A percentile compares a stretch with the other conserved stretches of the same genome.
These are phyloP conservation scores for Saturnispora kantuleensis DNA, from an alignment of 805 yeast species.

Conservation along the genomic window DNA sequence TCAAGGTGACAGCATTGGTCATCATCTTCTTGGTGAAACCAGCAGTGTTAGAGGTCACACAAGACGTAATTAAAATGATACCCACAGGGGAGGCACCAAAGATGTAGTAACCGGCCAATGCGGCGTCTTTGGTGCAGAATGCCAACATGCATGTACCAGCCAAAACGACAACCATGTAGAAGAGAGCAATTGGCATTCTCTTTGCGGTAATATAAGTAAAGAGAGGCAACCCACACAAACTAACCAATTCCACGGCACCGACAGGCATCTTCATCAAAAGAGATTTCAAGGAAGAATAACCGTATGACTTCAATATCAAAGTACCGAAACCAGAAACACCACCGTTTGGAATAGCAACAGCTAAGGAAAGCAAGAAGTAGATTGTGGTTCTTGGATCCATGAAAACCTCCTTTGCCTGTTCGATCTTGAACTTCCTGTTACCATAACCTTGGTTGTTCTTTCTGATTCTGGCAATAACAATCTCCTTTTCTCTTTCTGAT, in stretches of 20 bases:
- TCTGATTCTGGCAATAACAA: constrained; percentile 33
- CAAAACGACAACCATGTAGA: constrained; percentile 6
- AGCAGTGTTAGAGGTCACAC: constrained; percentile 28
- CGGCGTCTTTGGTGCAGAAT: constrained; percentile 6
- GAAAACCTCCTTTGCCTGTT: constrained; percentile 35
- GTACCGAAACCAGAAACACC: constrained; percentile 11
- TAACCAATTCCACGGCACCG: constrained; percentile 30
- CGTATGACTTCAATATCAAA: constrained; percentile 7
- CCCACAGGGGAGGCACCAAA: constrained; percentile 12
- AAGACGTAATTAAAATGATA: constrained; percentile 17
- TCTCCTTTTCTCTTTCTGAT: constrained; percentile 26
- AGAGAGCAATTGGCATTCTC: constrained; percentile 9
- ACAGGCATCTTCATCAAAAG: constrained; percentile 24
- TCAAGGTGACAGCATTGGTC: constrained; percentile 35
- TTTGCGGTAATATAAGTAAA: not conserved
- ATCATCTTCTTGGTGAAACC: constrained; percentile 41
- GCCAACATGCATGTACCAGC: constrained; percentile 8
- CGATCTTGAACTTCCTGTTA: constrained; percentile 33
- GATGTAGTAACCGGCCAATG: constrained; percentile 8
- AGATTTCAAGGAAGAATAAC: constrained; percentile 11
- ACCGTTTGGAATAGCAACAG: constrained; percentile 17
- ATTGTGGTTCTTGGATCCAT: constrained; percentile 34
- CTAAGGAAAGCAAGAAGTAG: constrained; percentile 24
- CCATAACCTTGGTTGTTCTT: constrained; percentile 27
- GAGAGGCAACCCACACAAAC: constrained; percentile 9